A percentile compares a stretch with the other conserved stretches of the same genome.
phyloP scores from a whole-genome alignment of 441 rosid species.

The Melastoma candidum region DNA sequence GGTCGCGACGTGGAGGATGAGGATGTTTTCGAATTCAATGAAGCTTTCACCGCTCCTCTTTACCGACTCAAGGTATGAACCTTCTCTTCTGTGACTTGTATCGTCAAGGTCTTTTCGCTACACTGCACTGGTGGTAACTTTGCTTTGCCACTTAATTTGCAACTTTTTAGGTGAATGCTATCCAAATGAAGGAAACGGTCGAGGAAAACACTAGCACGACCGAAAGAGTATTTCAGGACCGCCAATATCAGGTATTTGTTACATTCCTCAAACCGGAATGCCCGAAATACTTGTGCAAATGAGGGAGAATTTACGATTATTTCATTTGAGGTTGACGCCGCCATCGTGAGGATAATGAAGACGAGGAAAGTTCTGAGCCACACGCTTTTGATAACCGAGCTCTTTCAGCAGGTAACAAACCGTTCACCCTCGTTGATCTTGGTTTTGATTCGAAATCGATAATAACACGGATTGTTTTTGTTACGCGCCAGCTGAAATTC shows the following conservation, averaged over 20 bases:
- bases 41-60: constrained; percentile 69
- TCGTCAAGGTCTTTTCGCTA: not conserved
- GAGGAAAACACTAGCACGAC: constrained; percentile 98
- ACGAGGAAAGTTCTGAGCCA: too few species aligned
- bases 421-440: too few species aligned
- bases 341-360: constrained; percentile 10
- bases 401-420: too few species aligned
- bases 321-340: constrained; percentile 78
- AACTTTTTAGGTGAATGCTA: constrained; percentile 77
- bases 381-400: too few species aligned
- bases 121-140: not conserved
- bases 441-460: too few species aligned
- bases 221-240: constrained; percentile 96
- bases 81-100: too few species aligned
- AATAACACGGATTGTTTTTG: too few species aligned
- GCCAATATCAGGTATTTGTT: constrained; percentile 81
- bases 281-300: constrained; percentile 4
- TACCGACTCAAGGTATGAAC: constrained; percentile 76
- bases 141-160: not conserved
- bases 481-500: too few species aligned
- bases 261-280: not conserved
- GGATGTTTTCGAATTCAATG: constrained; percentile 84
- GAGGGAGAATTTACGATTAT: constrained; percentile 7
- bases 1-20: constrained; percentile 93
- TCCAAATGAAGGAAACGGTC: constrained; percentile 99